Evolutionary conservation across 2,329 filamentous ascomycete species (phyloP).

Genomic region (Diplodia corticola): DNA sequence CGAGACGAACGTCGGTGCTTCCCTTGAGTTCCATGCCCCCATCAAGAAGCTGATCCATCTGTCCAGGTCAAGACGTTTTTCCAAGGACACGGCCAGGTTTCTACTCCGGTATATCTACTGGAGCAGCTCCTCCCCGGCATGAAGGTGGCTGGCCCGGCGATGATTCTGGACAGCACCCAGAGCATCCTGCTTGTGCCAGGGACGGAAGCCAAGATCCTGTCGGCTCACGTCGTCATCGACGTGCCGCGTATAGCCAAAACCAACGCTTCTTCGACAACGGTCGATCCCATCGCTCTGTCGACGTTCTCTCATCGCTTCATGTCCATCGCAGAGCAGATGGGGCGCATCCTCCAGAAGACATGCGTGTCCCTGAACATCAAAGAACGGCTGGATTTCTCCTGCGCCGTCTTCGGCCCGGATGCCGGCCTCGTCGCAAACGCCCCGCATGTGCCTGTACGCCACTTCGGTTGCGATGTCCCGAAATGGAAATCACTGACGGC

Average conservation of each 20-base stretch:
- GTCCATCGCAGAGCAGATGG: slow-evolving; percentile 33
- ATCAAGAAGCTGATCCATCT: not conserved
- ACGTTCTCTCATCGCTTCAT: slow-evolving; percentile 31
- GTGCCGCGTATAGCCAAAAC: slow-evolving; percentile 48
- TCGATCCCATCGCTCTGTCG: slow-evolving; percentile 37
- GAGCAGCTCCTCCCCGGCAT: slow-evolving; percentile 28
- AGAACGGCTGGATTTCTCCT: slow-evolving; percentile 41
- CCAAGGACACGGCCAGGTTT: slow-evolving; percentile 27
- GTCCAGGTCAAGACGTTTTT: slow-evolving; percentile 29
- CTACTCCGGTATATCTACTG: slow-evolving; percentile 33
- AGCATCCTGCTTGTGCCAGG: slow-evolving; percentile 47
- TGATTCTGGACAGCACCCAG: slow-evolving; percentile 46
- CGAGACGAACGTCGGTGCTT: slow-evolving; percentile 52
- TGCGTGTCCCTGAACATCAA: slow-evolving; percentile 32
- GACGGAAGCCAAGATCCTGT: slow-evolving; percentile 40
- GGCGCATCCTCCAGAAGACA: slow-evolving; percentile 30
- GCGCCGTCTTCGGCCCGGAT: slow-evolving; percentile 30
- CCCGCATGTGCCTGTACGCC: slow-evolving; percentile 31
- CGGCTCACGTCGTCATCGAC: slow-evolving; percentile 51
- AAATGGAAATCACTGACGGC: not conserved
- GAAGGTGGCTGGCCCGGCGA: slow-evolving; percentile 33
- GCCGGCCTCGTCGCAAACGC: slow-evolving; percentile 32
- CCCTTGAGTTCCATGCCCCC: no score
- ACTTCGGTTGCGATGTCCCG: no score
- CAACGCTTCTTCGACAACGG: slow-evolving; percentile 52